Evolutionary conservation across 1,284 basidiomycete species (phyloP).

Genomic region (Ceratobasidium sp.): DNA sequence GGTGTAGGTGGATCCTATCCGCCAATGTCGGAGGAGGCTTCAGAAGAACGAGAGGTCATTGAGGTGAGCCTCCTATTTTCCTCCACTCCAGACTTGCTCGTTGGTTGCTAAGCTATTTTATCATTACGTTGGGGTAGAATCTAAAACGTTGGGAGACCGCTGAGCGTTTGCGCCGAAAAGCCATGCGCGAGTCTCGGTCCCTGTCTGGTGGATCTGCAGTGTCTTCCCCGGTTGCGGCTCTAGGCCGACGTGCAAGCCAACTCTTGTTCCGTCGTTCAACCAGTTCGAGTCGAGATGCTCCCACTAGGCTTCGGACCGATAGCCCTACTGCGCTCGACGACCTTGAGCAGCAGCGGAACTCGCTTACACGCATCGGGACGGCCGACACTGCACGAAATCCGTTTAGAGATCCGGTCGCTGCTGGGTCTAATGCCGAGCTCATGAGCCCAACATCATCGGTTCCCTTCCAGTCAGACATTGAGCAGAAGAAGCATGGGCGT

Average conservation of each 20-base stretch:
- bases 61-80: slow-evolving; percentile 20
- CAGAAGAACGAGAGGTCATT: slow-evolving; percentile 31
- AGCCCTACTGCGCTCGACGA: slow-evolving; percentile 36
- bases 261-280: slow-evolving; percentile 31
- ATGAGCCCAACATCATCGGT: slow-evolving; percentile 29
- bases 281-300: not conserved
- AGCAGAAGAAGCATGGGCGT: slow-evolving; percentile 17
- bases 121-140: slow-evolving; percentile 14
- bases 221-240: slow-evolving; percentile 18
- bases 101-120: slow-evolving; percentile 16
- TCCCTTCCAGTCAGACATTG: no score
- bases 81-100: not conserved
- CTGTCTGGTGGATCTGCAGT: slow-evolving; percentile 15
- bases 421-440: slow-evolving; percentile 1
- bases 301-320: slow-evolving; percentile 8
- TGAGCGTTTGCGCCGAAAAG: slow-evolving; percentile 38
- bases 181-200: slow-evolving; percentile 34
- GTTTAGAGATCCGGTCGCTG: slow-evolving; percentile 23
- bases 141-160: slow-evolving; percentile 37
- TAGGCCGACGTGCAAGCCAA: slow-evolving; percentile 28
- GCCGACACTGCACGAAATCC: slow-evolving; percentile 28
- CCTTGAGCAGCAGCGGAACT: slow-evolving; percentile 26
- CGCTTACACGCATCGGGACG: slow-evolving; percentile 21
- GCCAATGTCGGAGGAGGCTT: slow-evolving; percentile 33
- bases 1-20: slow-evolving; percentile 20